Evolutionary conservation across 169 alveolate species (phyloP).

Genomic region (Eimeria zaria): DNA sequence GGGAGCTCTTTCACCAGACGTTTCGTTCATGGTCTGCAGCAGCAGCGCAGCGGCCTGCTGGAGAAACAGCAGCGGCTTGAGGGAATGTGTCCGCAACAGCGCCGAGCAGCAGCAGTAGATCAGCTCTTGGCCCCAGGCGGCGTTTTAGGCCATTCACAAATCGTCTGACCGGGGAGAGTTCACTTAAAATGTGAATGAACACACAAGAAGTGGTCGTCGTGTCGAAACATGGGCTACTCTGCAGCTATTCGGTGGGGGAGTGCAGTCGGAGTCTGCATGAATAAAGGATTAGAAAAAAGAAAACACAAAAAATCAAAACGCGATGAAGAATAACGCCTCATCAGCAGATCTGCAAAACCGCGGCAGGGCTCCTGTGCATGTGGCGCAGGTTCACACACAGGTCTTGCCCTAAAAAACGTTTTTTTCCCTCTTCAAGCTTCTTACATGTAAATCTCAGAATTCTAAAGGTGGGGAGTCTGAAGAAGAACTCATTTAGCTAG

Average conservation of each 20-base stretch:
- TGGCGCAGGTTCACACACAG: background rate
- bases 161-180: background rate
- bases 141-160: background rate
- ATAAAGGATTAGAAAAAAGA: background rate
- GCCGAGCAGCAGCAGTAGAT: conserved; percentile 16
- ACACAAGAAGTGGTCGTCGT: background rate
- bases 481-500: background rate
- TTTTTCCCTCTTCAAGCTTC: background rate
- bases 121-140: background rate
- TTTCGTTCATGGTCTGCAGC: conserved; percentile 20
- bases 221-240: background rate
- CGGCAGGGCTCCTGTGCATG: conserved; percentile 46
- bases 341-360: background rate
- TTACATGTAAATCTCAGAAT: no score
- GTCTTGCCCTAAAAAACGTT: background rate
- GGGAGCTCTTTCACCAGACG: background rate
- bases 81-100: background rate
- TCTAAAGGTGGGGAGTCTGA: background rate
- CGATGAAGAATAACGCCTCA: background rate
- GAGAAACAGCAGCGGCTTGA: background rate
- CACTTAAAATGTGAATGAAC: background rate
- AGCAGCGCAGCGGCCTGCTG: conserved; percentile 6
- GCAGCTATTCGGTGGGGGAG: background rate
- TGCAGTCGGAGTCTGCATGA: background rate
- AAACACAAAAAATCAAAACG: background rate